phyloP scores from a whole-genome alignment of 257 asterid genomes.

The Lycium barbarum region DNA sequence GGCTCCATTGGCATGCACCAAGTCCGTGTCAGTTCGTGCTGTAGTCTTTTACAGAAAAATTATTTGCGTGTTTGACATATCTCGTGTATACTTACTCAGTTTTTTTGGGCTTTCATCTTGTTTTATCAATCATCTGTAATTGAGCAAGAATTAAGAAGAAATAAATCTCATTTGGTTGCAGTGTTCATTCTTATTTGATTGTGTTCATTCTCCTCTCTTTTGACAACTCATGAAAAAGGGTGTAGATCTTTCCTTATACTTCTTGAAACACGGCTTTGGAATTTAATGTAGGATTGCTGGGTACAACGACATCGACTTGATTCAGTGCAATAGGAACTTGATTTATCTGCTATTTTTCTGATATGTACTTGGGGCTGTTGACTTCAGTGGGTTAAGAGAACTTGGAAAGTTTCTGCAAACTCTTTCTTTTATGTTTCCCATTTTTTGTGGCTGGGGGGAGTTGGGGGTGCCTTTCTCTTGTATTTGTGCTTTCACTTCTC shows the following conservation, averaged over 20 bases:
- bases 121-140: background rate
- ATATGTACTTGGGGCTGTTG: background rate
- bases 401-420: background rate
- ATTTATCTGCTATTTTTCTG: background rate
- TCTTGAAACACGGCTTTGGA: conserved; percentile 12
- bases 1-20: background rate
- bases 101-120: conserved; percentile 6
- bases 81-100: background rate
- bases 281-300: background rate
- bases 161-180: conserved; percentile 11
- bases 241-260: background rate
- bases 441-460: conserved; percentile 13
- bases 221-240: conserved; percentile 9
- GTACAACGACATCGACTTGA: background rate
- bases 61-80: background rate
- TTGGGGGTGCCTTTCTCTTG: background rate
- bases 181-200: background rate
- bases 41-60: background rate
- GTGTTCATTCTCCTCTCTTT: background rate
- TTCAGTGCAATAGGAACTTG: conserved; percentile 23
- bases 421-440: background rate
- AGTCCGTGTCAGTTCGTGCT: background rate
- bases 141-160: conserved; percentile 18
- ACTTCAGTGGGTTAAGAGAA: conserved; percentile 12
- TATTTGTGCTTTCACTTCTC: background rate